Percentiles rank a stretch among this genome's conserved stretches.
phyloP scores from a whole-genome alignment of 2,329 filamentous ascomycete species.

The Colletotrichum filicis region DNA sequence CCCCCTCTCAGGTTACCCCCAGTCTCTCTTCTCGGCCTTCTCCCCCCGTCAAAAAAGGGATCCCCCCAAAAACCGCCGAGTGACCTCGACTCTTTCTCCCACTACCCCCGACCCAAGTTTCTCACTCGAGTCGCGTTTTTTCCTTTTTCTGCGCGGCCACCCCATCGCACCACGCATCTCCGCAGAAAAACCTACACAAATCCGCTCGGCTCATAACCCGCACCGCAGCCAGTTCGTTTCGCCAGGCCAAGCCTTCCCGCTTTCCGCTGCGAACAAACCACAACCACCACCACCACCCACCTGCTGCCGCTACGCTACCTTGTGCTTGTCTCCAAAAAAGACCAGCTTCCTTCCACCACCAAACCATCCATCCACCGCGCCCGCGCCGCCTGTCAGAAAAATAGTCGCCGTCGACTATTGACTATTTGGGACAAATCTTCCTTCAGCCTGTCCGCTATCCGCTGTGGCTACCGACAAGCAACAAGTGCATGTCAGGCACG shows the following conservation, averaged over 20 bases:
- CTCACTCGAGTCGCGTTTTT: slow-evolving; percentile 33
- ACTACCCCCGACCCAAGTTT: slow-evolving; percentile 5
- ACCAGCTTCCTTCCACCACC: slow-evolving; percentile 6
- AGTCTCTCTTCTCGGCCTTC: slow-evolving; percentile 8
- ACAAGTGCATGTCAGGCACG: slow-evolving; percentile 43
- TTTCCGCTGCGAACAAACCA: slow-evolving; percentile 10
- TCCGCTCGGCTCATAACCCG: slow-evolving; percentile 27
- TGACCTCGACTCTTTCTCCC: background rate
- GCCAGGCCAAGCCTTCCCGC: slow-evolving; percentile 19
- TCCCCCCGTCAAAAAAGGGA: background rate
- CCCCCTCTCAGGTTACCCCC: background rate
- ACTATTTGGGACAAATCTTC: slow-evolving; percentile 15
- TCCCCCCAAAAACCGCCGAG: background rate
- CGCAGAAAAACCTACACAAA: slow-evolving; percentile 23
- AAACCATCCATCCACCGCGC: background rate
- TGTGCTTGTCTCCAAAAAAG: background rate
- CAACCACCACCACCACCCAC: slow-evolving; percentile 9
- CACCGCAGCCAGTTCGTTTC: slow-evolving; percentile 26
- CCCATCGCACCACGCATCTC: slow-evolving; percentile 14
- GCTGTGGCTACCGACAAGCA: slow-evolving; percentile 19
- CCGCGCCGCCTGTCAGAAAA: slow-evolving; percentile 30
- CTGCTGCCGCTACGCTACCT: background rate
- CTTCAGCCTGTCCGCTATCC: slow-evolving; percentile 5
- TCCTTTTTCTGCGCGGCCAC: slow-evolving; percentile 16
- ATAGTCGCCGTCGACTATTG: slow-evolving; percentile 25